These are phyloP conservation scores for Drechslerella dactyloides DNA, from an alignment of 2,329 filamentous ascomycete genomes.

Conservation along the genomic window DNA sequence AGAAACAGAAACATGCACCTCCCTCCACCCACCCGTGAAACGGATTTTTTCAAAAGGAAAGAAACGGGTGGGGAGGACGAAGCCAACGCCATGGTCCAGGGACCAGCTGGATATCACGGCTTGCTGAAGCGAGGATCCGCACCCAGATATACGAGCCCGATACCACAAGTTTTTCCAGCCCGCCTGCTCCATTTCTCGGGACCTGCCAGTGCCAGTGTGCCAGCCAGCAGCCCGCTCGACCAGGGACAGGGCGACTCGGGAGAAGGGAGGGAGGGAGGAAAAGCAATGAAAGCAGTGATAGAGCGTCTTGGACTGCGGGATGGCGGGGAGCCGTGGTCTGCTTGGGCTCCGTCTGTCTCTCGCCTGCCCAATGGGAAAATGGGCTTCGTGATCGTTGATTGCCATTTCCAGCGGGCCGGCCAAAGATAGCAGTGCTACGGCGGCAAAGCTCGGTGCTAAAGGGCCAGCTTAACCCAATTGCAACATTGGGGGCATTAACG, in stretches of 20 bases:
- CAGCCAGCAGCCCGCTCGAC: not conserved
- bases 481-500: not conserved
- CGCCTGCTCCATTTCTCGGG: not conserved
- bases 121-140: conserved; percentile 50
- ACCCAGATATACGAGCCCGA: conserved; percentile 43
- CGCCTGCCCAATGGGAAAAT: conserved; percentile 3
- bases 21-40: not conserved
- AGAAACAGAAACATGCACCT: not conserved
- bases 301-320: not conserved
- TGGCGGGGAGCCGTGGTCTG: not conserved
- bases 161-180: conserved; percentile 25
- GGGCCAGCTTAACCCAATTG: conserved; percentile 21
- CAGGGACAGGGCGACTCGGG: not conserved
- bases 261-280: not conserved
- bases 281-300: not conserved
- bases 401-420: not conserved
- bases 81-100: conserved; percentile 50
- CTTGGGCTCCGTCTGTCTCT: not conserved
- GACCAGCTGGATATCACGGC: conserved; percentile 45
- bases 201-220: conserved; percentile 2
- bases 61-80: conserved; percentile 23
- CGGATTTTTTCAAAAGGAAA: conserved; percentile 7
- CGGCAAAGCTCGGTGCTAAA: conserved; percentile 43
- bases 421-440: conserved; percentile 41
- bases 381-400: not conserved